phyloP scores from a whole-genome alignment of 148 eudicot genomes.

The Hydrangea macrophylla region DNA sequence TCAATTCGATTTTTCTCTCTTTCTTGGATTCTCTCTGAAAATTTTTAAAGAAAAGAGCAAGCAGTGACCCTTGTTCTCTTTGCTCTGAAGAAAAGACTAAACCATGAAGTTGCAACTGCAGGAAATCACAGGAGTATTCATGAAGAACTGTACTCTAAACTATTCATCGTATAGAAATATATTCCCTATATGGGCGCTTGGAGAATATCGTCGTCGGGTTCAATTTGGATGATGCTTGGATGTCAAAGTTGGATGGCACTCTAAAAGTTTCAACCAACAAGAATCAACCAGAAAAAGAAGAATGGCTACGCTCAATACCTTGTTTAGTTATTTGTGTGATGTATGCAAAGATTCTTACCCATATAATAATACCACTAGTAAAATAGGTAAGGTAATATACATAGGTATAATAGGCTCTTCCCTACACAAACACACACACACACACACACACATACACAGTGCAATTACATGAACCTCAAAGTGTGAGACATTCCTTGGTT shows the following conservation, averaged over 20 bases:
- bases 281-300: neutral
- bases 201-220: slow-evolving; percentile 14
- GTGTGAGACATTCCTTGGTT: too few relatives aligned
- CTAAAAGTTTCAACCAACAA: neutral
- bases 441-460: too few relatives aligned
- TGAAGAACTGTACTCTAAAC: slow-evolving; percentile 18
- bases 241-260: neutral
- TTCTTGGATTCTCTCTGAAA: neutral
- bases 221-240: neutral
- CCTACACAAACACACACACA: too few relatives aligned
- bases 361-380: neutral
- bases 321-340: neutral
- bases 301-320: neutral
- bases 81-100: neutral
- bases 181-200: slow-evolving; percentile 30
- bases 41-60: neutral
- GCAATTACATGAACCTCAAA: too few relatives aligned
- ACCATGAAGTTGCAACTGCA: neutral
- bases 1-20: neutral
- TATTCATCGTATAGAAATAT: slow-evolving; percentile 20
- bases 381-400: too few relatives aligned
- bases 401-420: too few relatives aligned
- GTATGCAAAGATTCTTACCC: neutral
- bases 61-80: too few relatives aligned
- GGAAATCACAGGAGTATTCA: slow-evolving; percentile 35